These are phyloP conservation scores for Venturia oleaginea DNA, from an alignment of 2,329 filamentous ascomycete genomes.

Conservation along the genomic window DNA sequence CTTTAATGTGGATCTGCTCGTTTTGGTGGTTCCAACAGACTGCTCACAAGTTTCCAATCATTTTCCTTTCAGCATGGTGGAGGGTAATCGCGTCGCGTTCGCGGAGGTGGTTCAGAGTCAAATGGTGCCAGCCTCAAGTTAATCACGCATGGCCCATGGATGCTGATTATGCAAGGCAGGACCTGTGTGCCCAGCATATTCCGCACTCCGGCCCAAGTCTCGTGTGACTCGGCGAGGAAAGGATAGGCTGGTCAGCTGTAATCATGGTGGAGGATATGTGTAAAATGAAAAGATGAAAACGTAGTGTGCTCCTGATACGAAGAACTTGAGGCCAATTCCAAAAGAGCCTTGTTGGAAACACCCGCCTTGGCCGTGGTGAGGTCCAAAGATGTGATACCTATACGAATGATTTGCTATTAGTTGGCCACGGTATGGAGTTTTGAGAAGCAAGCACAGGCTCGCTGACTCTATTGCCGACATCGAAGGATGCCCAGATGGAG, in stretches of 20 bases:
- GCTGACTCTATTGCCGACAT: background rate
- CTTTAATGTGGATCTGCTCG: background rate
- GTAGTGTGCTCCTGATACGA: background rate
- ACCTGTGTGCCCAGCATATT: background rate
- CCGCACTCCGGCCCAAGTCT: background rate
- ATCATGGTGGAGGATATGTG: background rate
- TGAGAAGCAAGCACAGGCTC: background rate
- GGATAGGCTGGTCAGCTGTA: background rate
- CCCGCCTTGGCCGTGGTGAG: background rate
- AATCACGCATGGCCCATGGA: constrained; percentile 2
- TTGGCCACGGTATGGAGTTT: background rate
- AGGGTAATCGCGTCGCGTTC: background rate
- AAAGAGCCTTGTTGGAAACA: background rate
- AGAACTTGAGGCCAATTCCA: background rate
- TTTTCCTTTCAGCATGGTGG: background rate
- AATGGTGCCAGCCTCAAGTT: background rate
- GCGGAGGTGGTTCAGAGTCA: background rate
- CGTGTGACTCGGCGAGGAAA: background rate
- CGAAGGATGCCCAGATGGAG: background rate
- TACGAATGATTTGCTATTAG: background rate
- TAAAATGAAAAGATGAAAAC: background rate
- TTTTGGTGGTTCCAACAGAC: background rate
- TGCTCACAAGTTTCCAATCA: background rate
- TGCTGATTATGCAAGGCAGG: constrained; percentile 5
- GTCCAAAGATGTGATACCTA: background rate